A percentile compares a stretch with the other conserved stretches of the same genome.
Conservation (phyloP, 257 asterid species). For the Solanum infundibuliforme region DNA sequence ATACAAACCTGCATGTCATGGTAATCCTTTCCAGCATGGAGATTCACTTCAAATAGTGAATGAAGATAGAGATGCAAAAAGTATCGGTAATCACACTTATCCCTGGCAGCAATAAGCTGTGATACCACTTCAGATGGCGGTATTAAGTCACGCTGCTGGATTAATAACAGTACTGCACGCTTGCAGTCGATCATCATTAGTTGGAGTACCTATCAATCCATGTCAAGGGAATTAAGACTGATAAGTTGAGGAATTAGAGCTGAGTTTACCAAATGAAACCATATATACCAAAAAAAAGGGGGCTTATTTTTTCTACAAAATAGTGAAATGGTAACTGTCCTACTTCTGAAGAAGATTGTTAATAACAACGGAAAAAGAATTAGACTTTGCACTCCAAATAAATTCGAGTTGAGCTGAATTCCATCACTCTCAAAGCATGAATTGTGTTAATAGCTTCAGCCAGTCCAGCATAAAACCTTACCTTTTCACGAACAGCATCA, state of each 20-base stretch:
- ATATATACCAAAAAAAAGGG: not conserved
- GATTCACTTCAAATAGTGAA: constrained; percentile 58
- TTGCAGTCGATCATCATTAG: constrained; percentile 89
- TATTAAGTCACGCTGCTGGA: constrained; percentile 56
- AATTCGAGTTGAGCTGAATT: not conserved
- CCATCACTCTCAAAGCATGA: not conserved
- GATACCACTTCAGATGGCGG: constrained; percentile 81
- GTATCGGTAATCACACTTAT: constrained; percentile 50
- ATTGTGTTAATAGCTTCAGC: not conserved
- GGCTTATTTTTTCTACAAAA: not conserved
- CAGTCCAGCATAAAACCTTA: constrained; percentile 7
- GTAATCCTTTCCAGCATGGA: constrained; percentile 81
- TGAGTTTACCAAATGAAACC: not conserved
- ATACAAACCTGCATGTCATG: constrained; percentile 94
- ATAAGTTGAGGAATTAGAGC: not conserved
- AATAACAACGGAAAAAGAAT: not conserved
- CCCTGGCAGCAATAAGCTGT: constrained; percentile 62
- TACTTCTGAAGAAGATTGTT: not conserved
- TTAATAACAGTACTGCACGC: constrained; percentile 66
- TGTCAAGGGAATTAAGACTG: constrained; percentile 2
- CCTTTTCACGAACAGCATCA: constrained; percentile 80
- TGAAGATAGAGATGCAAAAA: constrained; percentile 71
- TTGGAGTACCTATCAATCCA: constrained; percentile 69
- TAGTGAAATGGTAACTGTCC: not conserved
- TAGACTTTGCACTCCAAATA: not conserved